Base-by-base conservation (phyloP, 1,284 basidiomycete genomes). In the Grifola frondosa region DNA sequence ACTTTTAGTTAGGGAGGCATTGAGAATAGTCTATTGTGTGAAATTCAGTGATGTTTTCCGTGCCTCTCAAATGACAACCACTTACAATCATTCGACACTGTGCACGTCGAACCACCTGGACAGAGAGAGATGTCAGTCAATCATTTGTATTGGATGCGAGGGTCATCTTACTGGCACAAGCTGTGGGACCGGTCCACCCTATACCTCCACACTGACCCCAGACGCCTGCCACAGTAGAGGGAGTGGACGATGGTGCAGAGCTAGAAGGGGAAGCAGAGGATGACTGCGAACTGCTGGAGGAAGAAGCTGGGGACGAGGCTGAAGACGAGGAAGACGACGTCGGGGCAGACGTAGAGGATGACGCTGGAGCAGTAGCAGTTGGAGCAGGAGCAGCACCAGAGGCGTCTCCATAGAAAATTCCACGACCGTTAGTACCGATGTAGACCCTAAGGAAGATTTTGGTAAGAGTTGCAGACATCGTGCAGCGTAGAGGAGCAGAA, bases 391-490 rank as follows among this genome's bases (percentile, higher is more conserved):
- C 62, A 13, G 69, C 40, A 29, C 73, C 72, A 36, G 68, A 54
- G 8, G 63, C 61, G 45, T 80, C 75, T 2, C 79, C 78, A 50
- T 74, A 81, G 62, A 78, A 83, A 41, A 81, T 81, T 20, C 81
- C 80, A 33, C 80, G 74, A 23, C 80, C 80, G 50, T 81, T 81
- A 2, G 80, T 82, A 4, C 80, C 81, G 34, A 83, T 71, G 53
- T 81, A 83, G 1, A 82, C 78, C 17, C 80, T 80, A 46, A 17
- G 25, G 9, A 21, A n/a, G 19, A 15, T 3, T 11, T 30, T 23
- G 11, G 23, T 15, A 32, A n/a, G n/a, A n/a, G n/a, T n/a, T n/a
- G n/a, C n/a, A n/a, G n/a, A n/a, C n/a, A n/a, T n/a, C n/a, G n/a
- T n/a, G n/a, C n/a, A n/a, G n/a, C n/a, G n/a, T n/a, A n/a, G n/a